Evolutionary conservation across 2,329 filamentous ascomycete genomes (phyloP).

Genomic region (Xylariaceae sp.): DNA sequence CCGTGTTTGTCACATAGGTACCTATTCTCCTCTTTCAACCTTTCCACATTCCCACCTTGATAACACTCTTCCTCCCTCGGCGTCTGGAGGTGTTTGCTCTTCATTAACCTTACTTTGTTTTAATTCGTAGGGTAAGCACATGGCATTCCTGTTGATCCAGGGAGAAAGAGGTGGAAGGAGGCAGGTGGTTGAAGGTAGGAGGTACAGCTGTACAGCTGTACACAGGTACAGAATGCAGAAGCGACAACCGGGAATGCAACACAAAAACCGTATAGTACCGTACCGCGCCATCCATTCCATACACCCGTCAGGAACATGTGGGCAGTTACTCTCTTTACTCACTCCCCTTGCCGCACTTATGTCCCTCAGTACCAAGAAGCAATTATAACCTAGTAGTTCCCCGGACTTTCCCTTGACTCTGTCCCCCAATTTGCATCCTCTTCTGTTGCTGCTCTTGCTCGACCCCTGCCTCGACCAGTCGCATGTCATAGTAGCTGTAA

Average conservation of each 20-base stretch:
- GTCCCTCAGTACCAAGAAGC: neutral
- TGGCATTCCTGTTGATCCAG: no score
- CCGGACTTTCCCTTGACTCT: constrained; percentile 1
- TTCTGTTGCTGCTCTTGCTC: constrained; percentile 1
- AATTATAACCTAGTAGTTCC: constrained; percentile 8
- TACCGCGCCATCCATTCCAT: neutral
- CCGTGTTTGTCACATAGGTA: no score
- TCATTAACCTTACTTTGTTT: no score
- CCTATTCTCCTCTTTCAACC: no score
- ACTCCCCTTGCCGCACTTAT: neutral
- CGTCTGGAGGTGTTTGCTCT: no score
- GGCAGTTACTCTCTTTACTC: neutral
- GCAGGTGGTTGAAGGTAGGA: no score
- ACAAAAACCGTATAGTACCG: no score
- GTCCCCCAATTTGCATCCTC: constrained; percentile 1
- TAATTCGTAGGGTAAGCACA: no score
- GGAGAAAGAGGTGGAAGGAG: no score
- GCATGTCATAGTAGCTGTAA: neutral
- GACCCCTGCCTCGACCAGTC: neutral
- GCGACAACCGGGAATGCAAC: neutral
- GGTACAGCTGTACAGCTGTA: neutral
- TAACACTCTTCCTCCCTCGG: no score
- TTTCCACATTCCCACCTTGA: no score
- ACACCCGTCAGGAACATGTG: neutral
- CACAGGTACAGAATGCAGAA: neutral